A percentile compares a stretch with the other conserved stretches of the same genome.
These are phyloP conservation scores for Taiozyma onychis DNA, from an alignment of 1,139 yeast species.

Conservation along the genomic window DNA sequence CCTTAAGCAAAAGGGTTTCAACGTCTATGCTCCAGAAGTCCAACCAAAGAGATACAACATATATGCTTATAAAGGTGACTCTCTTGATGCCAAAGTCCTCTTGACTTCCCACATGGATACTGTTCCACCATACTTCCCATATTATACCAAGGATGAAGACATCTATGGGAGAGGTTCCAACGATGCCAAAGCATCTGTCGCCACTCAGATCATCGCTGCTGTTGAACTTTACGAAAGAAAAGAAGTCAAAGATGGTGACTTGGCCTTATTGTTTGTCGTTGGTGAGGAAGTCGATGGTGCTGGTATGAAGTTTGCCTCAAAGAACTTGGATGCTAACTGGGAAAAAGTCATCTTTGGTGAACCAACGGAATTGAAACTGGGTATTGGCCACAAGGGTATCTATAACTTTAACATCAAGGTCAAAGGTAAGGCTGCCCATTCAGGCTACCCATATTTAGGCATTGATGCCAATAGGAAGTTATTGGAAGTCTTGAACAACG, in stretches of 20 bases:
- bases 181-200: conserved; percentile 68
- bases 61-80: conserved; percentile 43
- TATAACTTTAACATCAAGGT: conserved; percentile 38
- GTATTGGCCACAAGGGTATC: conserved; percentile 66
- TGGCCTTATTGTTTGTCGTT: conserved; percentile 55
- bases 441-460: conserved; percentile 69
- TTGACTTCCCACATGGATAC: conserved; percentile 68
- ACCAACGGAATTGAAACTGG: conserved; percentile 66
- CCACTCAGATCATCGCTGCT: conserved; percentile 52
- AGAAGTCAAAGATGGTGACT: conserved; percentile 45
- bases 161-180: conserved; percentile 63
- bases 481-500: conserved; percentile 42
- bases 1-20: conserved; percentile 38
- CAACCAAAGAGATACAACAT: conserved; percentile 39
- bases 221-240: conserved; percentile 37
- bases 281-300: conserved; percentile 63
- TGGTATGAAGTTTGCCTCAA: conserved; percentile 49
- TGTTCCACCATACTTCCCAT: conserved; percentile 62
- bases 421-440: conserved; percentile 57
- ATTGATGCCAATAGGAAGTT: conserved; percentile 55
- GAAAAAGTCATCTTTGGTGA: conserved; percentile 65
- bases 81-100: conserved; percentile 43
- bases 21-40: conserved; percentile 43
- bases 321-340: conserved; percentile 43
- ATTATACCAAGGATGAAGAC: conserved; percentile 40